Percentiles rank a stretch among this genome's conserved stretches.
Conservation (phyloP, 495 filamentous ascomycete species). For the Penicillium mononematosum region DNA sequence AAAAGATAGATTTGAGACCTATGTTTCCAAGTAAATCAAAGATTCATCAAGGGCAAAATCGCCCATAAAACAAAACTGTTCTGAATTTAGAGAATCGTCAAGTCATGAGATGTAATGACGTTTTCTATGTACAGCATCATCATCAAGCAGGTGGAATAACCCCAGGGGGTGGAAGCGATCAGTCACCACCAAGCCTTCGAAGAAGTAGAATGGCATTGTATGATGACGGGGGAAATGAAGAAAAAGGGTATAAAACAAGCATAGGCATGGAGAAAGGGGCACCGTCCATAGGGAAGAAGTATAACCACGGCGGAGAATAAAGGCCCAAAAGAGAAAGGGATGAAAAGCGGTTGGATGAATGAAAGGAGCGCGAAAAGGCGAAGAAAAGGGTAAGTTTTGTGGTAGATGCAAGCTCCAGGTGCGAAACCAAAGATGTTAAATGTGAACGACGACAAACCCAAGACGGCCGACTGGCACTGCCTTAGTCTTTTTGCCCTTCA, state of each 20-base stretch:
- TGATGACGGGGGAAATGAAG: neutral
- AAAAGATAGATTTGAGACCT: neutral
- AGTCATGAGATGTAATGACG: slow-evolving; percentile 20
- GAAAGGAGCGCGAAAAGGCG: neutral
- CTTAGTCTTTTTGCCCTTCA: slow-evolving; percentile 78
- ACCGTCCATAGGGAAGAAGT: neutral
- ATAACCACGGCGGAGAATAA: neutral
- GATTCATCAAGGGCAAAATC: slow-evolving; percentile 5
- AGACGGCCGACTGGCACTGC: neutral
- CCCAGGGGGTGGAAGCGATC: neutral
- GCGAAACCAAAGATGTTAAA: neutral
- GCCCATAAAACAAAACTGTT: neutral
- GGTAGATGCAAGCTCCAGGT: neutral
- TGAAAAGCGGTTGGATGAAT: neutral
- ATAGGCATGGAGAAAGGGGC: neutral
- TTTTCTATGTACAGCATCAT: slow-evolving; percentile 33
- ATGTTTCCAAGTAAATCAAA: slow-evolving; percentile 1
- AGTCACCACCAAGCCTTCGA: slow-evolving; percentile 1
- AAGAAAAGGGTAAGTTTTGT: neutral
- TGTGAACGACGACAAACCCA: neutral
- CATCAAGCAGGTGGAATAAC: slow-evolving; percentile 11
- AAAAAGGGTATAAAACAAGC: slow-evolving; percentile 18
- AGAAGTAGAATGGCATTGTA: neutral
- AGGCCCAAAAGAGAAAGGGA: neutral
- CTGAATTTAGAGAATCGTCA: slow-evolving; percentile 11